A percentile compares a stretch with the other conserved stretches of the same genome.
Conservation (phyloP, 768 basidiomycete genomes). For the Podaxis sp. region DNA sequence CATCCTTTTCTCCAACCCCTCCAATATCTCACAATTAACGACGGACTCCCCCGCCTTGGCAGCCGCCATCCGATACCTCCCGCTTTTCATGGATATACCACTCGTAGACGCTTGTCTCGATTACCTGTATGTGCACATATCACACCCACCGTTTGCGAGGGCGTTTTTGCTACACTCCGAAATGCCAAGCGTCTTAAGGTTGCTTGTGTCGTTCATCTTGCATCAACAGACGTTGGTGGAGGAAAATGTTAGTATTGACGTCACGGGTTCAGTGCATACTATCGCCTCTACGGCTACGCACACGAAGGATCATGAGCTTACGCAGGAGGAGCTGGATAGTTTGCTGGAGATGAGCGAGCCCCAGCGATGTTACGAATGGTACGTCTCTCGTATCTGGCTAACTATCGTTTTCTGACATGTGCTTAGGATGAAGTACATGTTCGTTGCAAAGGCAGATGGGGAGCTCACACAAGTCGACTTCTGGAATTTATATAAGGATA, state of each 20-base stretch:
- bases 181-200: constrained; percentile 67
- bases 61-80: constrained; percentile 69
- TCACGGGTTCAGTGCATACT: constrained; percentile 59
- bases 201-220: constrained; percentile 68
- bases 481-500: constrained; percentile 91
- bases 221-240: constrained; percentile 62
- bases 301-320: constrained; percentile 64
- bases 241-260: constrained; percentile 62
- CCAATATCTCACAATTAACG: constrained; percentile 54
- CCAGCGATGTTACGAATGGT: constrained; percentile 84
- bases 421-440: constrained; percentile 89
- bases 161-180: constrained; percentile 71
- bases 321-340: constrained; percentile 64
- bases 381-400: constrained; percentile 18
- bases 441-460: constrained; percentile 69
- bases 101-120: constrained; percentile 73
- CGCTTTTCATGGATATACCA: constrained; percentile 67
- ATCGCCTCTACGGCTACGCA: constrained; percentile 50
- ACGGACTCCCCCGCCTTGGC: constrained; percentile 59
- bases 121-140: constrained; percentile 74
- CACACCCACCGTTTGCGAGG: constrained; percentile 72
- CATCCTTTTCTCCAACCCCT: constrained; percentile 58
- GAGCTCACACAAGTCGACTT: constrained; percentile 94
- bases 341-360: constrained; percentile 67
- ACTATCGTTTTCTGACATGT: neutral